Evolutionary conservation across 352 stramenopile genomes (phyloP).

Genomic region (Phytophthora melonis): DNA sequence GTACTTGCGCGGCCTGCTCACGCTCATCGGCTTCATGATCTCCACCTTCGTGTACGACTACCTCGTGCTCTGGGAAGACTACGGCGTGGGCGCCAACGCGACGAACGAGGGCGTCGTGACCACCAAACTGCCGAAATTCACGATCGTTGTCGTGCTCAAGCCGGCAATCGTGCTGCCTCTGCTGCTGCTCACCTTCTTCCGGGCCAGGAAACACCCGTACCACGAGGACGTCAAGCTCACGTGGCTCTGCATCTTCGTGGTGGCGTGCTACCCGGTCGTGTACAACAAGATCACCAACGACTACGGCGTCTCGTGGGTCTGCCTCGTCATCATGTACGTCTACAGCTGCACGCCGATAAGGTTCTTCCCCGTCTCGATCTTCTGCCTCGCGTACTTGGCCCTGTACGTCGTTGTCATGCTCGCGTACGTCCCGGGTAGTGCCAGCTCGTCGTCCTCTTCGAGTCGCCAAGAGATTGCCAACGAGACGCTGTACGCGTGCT

Average conservation of each 20-base stretch:
- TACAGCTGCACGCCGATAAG: slow-evolving; percentile 85
- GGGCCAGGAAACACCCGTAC: slow-evolving; percentile 69
- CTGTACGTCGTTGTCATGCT: slow-evolving; percentile 83
- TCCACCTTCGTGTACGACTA: slow-evolving; percentile 82
- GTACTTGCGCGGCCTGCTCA: slow-evolving; percentile 67
- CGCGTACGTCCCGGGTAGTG: slow-evolving; percentile 56
- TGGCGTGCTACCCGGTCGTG: slow-evolving; percentile 73
- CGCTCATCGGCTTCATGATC: slow-evolving; percentile 76
- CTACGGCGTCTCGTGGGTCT: slow-evolving; percentile 85
- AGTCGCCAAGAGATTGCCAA: slow-evolving; percentile 62
- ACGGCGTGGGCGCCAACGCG: slow-evolving; percentile 47
- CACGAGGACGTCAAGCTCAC: slow-evolving; percentile 71
- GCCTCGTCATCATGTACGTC: slow-evolving; percentile 87
- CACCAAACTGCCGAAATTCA: slow-evolving; percentile 70
- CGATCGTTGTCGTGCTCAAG: slow-evolving; percentile 71
- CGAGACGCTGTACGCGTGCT: slow-evolving; percentile 81
- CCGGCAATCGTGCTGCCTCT: slow-evolving; percentile 69
- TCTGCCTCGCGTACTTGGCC: slow-evolving; percentile 69
- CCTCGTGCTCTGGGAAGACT: slow-evolving; percentile 67
- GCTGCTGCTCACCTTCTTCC: slow-evolving; percentile 73
- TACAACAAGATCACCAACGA: slow-evolving; percentile 89
- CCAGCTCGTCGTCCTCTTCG: slow-evolving; percentile 27
- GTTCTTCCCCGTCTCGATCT: slow-evolving; percentile 83
- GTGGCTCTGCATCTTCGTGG: slow-evolving; percentile 69
- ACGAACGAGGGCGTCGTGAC: slow-evolving; percentile 18